Percentiles rank a stretch among this genome's conserved stretches.
Conservation (phyloP, 2,329 filamentous ascomycete species). For the Orbilia blumenaviensis region DNA sequence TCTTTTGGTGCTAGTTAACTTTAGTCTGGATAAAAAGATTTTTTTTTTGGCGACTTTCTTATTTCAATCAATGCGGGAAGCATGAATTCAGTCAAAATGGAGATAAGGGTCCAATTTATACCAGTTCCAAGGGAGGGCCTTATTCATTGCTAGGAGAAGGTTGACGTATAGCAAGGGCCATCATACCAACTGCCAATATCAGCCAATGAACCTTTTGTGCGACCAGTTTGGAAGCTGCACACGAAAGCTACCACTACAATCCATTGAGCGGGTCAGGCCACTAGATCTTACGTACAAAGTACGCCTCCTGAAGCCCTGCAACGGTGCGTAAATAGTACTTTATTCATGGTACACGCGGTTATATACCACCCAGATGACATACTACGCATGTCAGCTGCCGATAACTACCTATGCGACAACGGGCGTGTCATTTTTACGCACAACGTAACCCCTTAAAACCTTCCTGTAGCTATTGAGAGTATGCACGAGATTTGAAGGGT, state of each 20-base stretch:
- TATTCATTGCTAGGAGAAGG: not conserved
- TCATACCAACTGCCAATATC: constrained; percentile 1
- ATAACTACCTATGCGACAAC: too few species aligned
- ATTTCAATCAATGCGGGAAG: not conserved
- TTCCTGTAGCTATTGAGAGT: too few species aligned
- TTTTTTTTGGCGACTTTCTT: not conserved
- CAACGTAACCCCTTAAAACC: too few species aligned
- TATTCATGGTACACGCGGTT: too few species aligned
- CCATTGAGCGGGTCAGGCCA: not conserved
- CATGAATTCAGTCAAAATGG: not conserved
- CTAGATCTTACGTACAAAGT: too few species aligned
- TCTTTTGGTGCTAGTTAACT: not conserved
- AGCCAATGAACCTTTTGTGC: constrained; percentile 22
- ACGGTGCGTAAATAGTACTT: not conserved
- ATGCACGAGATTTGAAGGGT: too few species aligned
- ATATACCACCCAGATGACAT: too few species aligned
- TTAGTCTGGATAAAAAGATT: not conserved
- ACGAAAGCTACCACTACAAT: not conserved
- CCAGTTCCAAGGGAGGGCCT: not conserved
- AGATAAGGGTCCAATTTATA: not conserved
- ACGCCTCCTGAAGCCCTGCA: too few species aligned
- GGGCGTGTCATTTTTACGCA: too few species aligned
- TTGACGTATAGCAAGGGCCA: constrained; percentile 15
- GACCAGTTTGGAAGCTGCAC: constrained; percentile 11
- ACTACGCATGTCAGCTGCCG: too few species aligned